Conservation (phyloP, 2,329 filamentous ascomycete species). For the Torrubiella hemipterigena region DNA sequence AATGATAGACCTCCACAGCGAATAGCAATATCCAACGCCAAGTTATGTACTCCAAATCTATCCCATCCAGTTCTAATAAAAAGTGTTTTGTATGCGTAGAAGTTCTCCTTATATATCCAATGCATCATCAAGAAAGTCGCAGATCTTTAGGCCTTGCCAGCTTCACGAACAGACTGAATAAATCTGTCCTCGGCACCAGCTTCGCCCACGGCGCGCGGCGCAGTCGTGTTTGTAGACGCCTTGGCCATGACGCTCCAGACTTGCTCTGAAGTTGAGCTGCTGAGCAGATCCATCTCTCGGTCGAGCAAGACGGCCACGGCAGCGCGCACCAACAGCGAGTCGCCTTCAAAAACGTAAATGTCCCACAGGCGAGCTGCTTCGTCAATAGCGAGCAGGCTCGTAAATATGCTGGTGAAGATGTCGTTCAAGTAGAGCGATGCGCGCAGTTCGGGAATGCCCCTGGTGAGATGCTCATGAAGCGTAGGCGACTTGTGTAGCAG, state of each 20-base stretch:
- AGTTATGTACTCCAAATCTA: too few species aligned
- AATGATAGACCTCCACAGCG: too few species aligned
- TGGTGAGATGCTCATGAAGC: slow-evolving; percentile 53
- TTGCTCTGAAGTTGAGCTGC: slow-evolving; percentile 30
- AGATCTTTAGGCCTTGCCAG: slow-evolving; percentile 21
- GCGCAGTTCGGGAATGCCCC: slow-evolving; percentile 29
- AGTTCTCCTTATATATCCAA: too few species aligned
- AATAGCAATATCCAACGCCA: too few species aligned
- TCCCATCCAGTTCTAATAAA: too few species aligned
- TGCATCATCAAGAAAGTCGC: too few species aligned
- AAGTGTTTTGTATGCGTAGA: too few species aligned
- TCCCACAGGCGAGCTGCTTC: slow-evolving; percentile 67
- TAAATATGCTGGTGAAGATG: slow-evolving; percentile 55
- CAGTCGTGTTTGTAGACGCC: slow-evolving; percentile 16
- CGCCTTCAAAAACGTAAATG: slow-evolving; percentile 72
- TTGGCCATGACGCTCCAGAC: slow-evolving; percentile 25
- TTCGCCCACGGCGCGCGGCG: slow-evolving; percentile 23
- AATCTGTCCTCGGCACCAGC: slow-evolving; percentile 36
- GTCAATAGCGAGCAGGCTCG: slow-evolving; percentile 51
- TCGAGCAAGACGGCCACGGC: slow-evolving; percentile 54
- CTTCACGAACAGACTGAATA: slow-evolving; percentile 26
- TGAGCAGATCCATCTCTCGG: slow-evolving; percentile 38
- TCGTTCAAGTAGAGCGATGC: slow-evolving; percentile 43
- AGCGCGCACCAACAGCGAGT: slow-evolving; percentile 57
- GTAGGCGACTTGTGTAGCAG: slow-evolving; percentile 51